Evolutionary conservation across 2,329 filamentous ascomycete species (phyloP).

Genomic region (Coniella vitis): DNA sequence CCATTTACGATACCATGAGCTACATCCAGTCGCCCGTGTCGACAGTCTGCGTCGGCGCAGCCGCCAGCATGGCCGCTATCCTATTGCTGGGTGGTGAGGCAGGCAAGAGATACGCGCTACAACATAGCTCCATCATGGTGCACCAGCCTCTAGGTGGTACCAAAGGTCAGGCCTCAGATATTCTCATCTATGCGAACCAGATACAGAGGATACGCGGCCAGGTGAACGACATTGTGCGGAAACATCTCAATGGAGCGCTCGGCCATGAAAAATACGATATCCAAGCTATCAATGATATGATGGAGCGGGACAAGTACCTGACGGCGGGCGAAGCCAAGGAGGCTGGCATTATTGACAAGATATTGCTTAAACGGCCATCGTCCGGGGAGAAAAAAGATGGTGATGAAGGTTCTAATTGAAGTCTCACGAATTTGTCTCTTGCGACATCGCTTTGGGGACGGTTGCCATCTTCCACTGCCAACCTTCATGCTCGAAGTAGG

Average conservation of each 20-base stretch:
- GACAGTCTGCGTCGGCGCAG: constrained; percentile 91
- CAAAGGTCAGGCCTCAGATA: constrained; percentile 64
- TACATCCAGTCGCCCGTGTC: constrained; percentile 91
- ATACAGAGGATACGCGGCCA: constrained; percentile 80
- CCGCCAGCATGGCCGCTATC: constrained; percentile 89
- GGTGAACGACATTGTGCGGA: constrained; percentile 83
- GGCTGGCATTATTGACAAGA: constrained; percentile 86
- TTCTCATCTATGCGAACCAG: constrained; percentile 95
- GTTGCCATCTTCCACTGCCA: too few relatives aligned
- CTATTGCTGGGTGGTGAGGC: constrained; percentile 79
- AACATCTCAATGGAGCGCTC: constrained; percentile 73
- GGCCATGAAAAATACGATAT: constrained; percentile 69
- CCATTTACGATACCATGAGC: constrained; percentile 98
- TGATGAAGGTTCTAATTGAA: not conserved
- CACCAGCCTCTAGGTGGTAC: constrained; percentile 84
- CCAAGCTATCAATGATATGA: constrained; percentile 83
- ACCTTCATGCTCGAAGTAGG: too few relatives aligned
- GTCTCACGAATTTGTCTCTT: too few relatives aligned
- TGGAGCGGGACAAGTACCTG: constrained; percentile 96
- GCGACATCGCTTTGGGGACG: too few relatives aligned
- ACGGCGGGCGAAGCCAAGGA: constrained; percentile 82
- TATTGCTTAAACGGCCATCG: constrained; percentile 56
- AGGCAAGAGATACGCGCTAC: constrained; percentile 80
- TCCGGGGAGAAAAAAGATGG: constrained; percentile 7
- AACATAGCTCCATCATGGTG: constrained; percentile 94